Conservation (phyloP, 306 rosid species). For the Betula pendula region DNA sequence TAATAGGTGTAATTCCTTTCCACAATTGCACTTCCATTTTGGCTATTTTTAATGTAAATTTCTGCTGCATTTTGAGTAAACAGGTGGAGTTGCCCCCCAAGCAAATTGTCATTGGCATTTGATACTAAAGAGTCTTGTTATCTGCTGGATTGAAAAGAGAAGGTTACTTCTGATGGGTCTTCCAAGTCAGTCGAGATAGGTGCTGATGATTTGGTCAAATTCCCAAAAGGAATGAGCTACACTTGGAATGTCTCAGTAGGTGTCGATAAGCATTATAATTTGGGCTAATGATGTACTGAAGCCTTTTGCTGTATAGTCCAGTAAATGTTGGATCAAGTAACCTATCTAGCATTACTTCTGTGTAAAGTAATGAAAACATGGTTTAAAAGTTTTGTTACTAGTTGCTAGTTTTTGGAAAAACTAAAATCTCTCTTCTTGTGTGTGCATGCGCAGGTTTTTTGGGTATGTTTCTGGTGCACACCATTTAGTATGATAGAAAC, state of each 20-base stretch:
- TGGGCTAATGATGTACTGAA: slow-evolving; percentile 27
- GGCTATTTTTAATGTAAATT: slow-evolving; percentile 18
- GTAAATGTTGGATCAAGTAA: neutral
- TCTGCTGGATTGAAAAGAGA: slow-evolving; percentile 78
- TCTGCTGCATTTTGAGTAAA: neutral
- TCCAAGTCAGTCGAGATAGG: slow-evolving; percentile 76
- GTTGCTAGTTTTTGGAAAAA: neutral
- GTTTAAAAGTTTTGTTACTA: neutral
- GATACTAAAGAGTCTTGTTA: slow-evolving; percentile 78
- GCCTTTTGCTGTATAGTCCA: neutral
- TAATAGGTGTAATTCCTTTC: neutral
- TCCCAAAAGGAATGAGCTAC: slow-evolving; percentile 94
- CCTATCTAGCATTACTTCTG: neutral
- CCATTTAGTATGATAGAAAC: too few relatives aligned
- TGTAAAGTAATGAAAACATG: neutral
- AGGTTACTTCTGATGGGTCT: slow-evolving; percentile 75
- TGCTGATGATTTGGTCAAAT: slow-evolving; percentile 93
- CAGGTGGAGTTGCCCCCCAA: slow-evolving; percentile 95
- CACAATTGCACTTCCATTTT: slow-evolving; percentile 2
- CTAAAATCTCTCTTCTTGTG: neutral
- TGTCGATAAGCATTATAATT: slow-evolving; percentile 84
- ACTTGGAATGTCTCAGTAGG: slow-evolving; percentile 90
- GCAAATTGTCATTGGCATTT: slow-evolving; percentile 94
- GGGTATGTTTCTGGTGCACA: too few relatives aligned
- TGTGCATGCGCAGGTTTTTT: too few relatives aligned